These are phyloP conservation scores for Laguncularia racemosa DNA, from an alignment of 345 rosid species.

Conservation along the genomic window DNA sequence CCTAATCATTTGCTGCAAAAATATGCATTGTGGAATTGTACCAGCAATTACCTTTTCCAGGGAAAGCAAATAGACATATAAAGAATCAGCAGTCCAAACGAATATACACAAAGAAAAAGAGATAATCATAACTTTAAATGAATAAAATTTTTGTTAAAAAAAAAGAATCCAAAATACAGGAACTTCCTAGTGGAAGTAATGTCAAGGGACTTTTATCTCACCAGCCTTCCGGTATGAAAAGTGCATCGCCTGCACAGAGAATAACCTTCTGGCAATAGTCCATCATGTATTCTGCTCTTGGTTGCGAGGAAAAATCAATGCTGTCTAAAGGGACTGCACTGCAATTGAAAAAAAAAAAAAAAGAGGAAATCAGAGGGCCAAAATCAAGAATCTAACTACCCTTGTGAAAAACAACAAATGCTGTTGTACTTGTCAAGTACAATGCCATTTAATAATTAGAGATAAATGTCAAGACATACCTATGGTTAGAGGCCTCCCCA, in stretches of 20 bases:
- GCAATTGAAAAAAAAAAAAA: conserved; percentile 16
- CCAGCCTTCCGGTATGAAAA: conserved; percentile 99
- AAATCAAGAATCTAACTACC: no score
- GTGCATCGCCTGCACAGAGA: conserved; percentile 82
- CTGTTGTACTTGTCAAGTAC: not conserved
- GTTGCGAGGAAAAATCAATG: conserved; percentile 56
- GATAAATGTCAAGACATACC: conserved; percentile 31
- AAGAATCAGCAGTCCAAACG: not conserved
- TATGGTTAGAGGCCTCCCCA: conserved; percentile 94
- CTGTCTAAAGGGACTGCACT: conserved; percentile 64
- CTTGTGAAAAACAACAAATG: not conserved
- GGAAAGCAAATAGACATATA: conserved; percentile 4
- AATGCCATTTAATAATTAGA: not conserved
- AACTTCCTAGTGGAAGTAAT: not conserved
- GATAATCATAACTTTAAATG: no score
- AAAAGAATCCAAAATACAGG: no score
- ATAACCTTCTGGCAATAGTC: conserved; percentile 54
- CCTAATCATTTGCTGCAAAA: no score
- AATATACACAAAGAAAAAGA: no score
- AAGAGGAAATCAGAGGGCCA: not conserved
- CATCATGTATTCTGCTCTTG: conserved; percentile 57
- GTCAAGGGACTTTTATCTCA: conserved; percentile 26
- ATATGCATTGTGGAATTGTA: no score
- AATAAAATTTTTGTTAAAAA: no score
- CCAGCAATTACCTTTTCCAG: not conserved